A percentile compares a stretch with the other conserved stretches of the same genome.
phyloP scores from a whole-genome alignment of 305 asterid species.

The Fraxinus dipetala region DNA sequence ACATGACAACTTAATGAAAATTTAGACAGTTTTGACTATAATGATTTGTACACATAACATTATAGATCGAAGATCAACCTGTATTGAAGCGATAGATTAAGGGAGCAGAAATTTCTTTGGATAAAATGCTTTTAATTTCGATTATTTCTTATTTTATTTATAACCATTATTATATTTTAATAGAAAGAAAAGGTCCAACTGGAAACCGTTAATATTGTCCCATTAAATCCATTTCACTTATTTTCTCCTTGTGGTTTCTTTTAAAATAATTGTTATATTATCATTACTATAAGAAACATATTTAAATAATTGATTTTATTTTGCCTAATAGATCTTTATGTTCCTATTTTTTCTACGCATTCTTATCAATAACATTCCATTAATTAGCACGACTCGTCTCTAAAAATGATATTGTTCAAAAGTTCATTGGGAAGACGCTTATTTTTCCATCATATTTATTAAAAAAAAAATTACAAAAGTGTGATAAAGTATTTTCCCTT shows the following conservation, averaged over 20 bases:
- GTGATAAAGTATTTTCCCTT: neutral
- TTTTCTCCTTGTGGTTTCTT: neutral
- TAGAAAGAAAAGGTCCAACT: neutral
- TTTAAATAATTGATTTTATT: neutral
- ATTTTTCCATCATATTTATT: neutral
- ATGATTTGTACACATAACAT: neutral
- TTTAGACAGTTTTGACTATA: neutral
- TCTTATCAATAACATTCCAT: no score
- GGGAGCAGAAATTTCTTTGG: neutral
- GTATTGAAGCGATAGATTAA: neutral
- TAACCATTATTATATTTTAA: neutral
- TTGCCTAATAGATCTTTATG: neutral
- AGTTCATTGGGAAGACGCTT: neutral
- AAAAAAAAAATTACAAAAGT: neutral
- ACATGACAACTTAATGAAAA: neutral
- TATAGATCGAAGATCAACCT: neutral
- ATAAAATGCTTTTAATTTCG: neutral
- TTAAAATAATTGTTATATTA: no score
- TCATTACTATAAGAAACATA: no score
- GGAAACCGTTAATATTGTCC: neutral
- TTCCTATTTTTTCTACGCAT: neutral
- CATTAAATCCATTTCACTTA: neutral
- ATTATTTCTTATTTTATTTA: neutral
- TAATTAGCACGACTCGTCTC: neutral
- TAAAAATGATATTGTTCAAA: neutral